A percentile compares a stretch with the other conserved stretches of the same genome.
Conservation (phyloP, 495 filamentous ascomycete species). For the Neohortaea acidophila region DNA sequence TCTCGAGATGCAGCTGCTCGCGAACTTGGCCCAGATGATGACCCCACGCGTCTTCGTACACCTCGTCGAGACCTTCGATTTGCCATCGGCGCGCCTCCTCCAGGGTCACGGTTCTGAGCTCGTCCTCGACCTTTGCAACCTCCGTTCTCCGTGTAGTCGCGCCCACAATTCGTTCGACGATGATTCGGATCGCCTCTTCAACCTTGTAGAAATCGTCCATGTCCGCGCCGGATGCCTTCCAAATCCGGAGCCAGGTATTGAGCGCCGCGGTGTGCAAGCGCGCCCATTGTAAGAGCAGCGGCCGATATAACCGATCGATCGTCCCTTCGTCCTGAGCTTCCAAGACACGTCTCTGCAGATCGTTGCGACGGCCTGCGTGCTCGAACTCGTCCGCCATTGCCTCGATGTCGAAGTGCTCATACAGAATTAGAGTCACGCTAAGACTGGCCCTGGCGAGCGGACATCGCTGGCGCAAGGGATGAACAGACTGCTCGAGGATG, state of each 20-base stretch:
- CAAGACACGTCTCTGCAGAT: not conserved
- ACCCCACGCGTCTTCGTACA: constrained; percentile 90
- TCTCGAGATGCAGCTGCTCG: constrained; percentile 85
- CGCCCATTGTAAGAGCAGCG: constrained; percentile 85
- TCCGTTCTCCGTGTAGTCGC: constrained; percentile 71
- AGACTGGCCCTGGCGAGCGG: constrained; percentile 79
- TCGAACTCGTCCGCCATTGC: constrained; percentile 28
- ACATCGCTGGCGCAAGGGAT: constrained; percentile 56
- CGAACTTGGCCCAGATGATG: constrained; percentile 74
- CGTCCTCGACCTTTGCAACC: constrained; percentile 75
- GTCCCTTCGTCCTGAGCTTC: constrained; percentile 41
- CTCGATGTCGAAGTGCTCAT: constrained; percentile 90
- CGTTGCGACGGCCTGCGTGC: not conserved
- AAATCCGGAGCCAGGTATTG: constrained; percentile 81
- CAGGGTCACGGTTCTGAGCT: constrained; percentile 69
- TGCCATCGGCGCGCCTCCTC: constrained; percentile 67
- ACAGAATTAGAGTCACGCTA: constrained; percentile 73
- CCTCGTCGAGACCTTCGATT: constrained; percentile 81
- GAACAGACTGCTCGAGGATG: constrained; percentile 74
- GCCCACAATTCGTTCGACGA: constrained; percentile 85
- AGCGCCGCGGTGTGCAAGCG: constrained; percentile 79
- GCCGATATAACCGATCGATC: constrained; percentile 76
- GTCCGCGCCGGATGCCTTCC: constrained; percentile 76
- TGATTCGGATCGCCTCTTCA: constrained; percentile 71
- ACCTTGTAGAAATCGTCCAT: constrained; percentile 83